Evolutionary conservation across 192 early-diverging fungal species (phyloP), one percentile per base, ranked within the genome.

Genomic region (Oehlia diaphana): DNA sequence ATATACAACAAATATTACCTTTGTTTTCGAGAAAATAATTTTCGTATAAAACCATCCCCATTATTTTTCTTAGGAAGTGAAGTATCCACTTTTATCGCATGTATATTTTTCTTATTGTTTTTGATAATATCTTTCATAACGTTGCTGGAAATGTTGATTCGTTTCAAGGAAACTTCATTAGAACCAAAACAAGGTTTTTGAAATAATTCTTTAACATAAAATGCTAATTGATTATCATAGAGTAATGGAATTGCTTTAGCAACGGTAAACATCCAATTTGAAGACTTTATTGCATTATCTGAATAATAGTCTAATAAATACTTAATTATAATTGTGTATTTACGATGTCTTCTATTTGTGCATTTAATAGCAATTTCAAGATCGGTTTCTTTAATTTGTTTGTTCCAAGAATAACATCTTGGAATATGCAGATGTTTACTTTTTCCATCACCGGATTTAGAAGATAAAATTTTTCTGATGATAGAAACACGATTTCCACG

Each of bases 131-230:
- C 49, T 10, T 37, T 37, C 2, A 37, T 37, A 37, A 14, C 10
- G 2, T 50, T 50, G 0, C 12, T 16, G 14, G 31, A 31, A 31
- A 31, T 31, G 31, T 14, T 50, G 3, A 14, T 12, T 14, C 14
- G 10, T 50, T 50, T 13, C 12, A 50, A 50, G 49, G 4, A 50
- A 50, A 50, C 49, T 50, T 64, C 63, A 26, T 64, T 64, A 26
- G 63, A 13, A 26, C 63, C 63, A 64, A 64, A 64, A 64, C 63
- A 64, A 26, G 63, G n/a, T 2, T 64, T 64, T 26, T 28, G 26
- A 64, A 64, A 64, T 64, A 64, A 64, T 26, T 64, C 63, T 64
- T 64, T 64, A n/a, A 64, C 63, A 10, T 64, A 64, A 26, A 28
- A 26, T 26, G 3, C 63, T 64, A 64, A 64, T 64, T 10, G 21